Evolutionary conservation across 2,329 filamentous ascomycete species (phyloP).

Genomic region (Botrytis medusae): DNA sequence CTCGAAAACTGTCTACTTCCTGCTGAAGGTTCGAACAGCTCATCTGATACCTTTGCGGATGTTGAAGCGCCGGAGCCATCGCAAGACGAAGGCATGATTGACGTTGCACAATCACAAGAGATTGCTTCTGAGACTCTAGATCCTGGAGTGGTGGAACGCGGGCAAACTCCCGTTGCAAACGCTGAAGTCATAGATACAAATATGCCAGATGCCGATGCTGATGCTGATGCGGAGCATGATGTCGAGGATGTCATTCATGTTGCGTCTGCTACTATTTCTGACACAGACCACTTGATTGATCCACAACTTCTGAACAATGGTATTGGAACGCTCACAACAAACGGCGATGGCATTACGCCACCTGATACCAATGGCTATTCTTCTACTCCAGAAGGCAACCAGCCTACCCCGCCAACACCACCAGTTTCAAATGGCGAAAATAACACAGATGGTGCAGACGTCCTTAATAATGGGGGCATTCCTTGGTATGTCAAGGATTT

Average conservation of each 20-base stretch:
- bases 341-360: conserved; percentile 40
- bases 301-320: conserved; percentile 11
- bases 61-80: conserved; percentile 46
- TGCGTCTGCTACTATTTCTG: conserved; percentile 13
- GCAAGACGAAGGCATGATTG: conserved; percentile 42
- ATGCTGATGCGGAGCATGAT: conserved; percentile 35
- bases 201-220: conserved; percentile 41
- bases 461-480: conserved; percentile 70
- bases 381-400: conserved; percentile 26
- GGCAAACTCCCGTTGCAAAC: conserved; percentile 26
- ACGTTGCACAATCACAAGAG: conserved; percentile 3
- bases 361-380: conserved; percentile 51
- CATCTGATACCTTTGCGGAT: conserved; percentile 12
- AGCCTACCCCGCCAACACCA: conserved; percentile 58
- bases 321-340: conserved; percentile 34
- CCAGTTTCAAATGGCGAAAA: conserved; percentile 62
- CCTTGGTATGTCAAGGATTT: conserved; percentile 87
- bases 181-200: conserved; percentile 40
- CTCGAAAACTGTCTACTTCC: conserved; percentile 61
- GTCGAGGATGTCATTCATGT: conserved; percentile 24
- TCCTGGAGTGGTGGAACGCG: not conserved
- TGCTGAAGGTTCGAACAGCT: conserved; percentile 18
- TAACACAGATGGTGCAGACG: conserved; percentile 23
- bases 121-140: not conserved
- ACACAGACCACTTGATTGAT: conserved; percentile 35